Conservation (phyloP, 2,329 filamentous ascomycete genomes). For the Aspergillus udagawae region DNA sequence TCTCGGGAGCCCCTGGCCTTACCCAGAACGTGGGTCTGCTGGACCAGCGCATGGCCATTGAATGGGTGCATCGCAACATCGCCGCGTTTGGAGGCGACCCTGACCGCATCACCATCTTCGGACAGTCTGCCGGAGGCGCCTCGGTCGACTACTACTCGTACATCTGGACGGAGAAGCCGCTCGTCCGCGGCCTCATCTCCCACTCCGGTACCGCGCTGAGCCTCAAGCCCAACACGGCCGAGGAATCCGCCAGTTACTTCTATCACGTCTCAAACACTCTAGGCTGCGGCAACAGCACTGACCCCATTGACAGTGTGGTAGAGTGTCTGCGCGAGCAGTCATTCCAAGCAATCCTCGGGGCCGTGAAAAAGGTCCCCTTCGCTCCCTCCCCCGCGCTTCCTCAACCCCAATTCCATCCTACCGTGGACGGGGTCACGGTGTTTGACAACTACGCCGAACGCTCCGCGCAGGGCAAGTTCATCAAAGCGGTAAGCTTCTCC, state of each 20-base stretch:
- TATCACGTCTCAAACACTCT: constrained; percentile 38
- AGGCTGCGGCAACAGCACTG: constrained; percentile 31
- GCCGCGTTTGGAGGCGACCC: constrained; percentile 50
- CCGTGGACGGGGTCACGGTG: constrained; percentile 38
- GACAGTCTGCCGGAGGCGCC: constrained; percentile 42
- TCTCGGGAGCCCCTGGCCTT: constrained; percentile 31
- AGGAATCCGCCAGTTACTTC: constrained; percentile 40
- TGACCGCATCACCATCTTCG: constrained; percentile 44
- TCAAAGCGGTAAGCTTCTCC: constrained; percentile 25
- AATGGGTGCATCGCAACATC: constrained; percentile 52
- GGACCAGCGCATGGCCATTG: constrained; percentile 51
- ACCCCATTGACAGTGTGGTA: constrained; percentile 26
- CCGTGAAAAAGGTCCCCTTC: constrained; percentile 33
- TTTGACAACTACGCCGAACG: constrained; percentile 40
- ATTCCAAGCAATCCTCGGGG: constrained; percentile 36
- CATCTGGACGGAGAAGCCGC: constrained; percentile 33
- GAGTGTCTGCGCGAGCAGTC: constrained; percentile 36
- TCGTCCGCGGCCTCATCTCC: constrained; percentile 35
- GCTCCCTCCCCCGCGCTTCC: constrained; percentile 25
- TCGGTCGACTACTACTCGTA: constrained; percentile 29
- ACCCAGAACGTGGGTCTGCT: constrained; percentile 47
- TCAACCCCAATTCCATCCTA: constrained; percentile 40
- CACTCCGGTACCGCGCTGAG: constrained; percentile 40
- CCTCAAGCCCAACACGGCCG: constrained; percentile 40
- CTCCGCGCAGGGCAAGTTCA: constrained; percentile 36